Conservation (phyloP, 2,329 filamentous ascomycete species). For the Malbranchea cinnamomea region DNA sequence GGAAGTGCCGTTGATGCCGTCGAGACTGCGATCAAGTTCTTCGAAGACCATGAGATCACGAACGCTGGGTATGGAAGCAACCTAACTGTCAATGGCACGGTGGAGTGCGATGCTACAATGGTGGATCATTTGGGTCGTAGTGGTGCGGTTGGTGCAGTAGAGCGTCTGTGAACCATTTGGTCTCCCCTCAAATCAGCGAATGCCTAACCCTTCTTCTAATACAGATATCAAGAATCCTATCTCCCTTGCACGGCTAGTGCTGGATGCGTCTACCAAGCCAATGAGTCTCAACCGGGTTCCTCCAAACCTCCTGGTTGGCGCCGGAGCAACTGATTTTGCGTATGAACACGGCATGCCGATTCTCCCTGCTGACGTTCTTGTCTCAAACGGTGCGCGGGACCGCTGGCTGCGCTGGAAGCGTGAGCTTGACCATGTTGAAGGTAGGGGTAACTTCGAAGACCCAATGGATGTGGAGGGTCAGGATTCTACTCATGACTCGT, state of each 20-base stretch:
- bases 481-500: not conserved
- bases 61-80: conserved; percentile 97
- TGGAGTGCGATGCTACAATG: conserved; percentile 89
- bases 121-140: conserved; percentile 84
- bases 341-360: conserved; percentile 59
- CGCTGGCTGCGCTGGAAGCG: conserved; percentile 63
- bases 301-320: conserved; percentile 76
- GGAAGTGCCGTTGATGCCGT: conserved; percentile 75
- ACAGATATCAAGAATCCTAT: conserved; percentile 87
- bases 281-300: conserved; percentile 80
- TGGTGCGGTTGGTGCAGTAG: conserved; percentile 80
- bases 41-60: conserved; percentile 91
- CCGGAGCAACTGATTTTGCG: conserved; percentile 78
- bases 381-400: conserved; percentile 66
- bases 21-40: conserved; percentile 69
- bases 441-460: conserved; percentile 14
- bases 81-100: conserved; percentile 71
- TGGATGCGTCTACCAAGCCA: conserved; percentile 60
- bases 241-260: conserved; percentile 65
- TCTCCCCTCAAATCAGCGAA: not conserved
- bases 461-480: conserved; percentile 7
- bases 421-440: conserved; percentile 43
- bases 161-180: conserved; percentile 45
- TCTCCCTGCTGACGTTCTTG: conserved; percentile 57
- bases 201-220: not conserved